Conservation (phyloP, 2,329 filamentous ascomycete species). For the Xenoacremonium recifei region DNA sequence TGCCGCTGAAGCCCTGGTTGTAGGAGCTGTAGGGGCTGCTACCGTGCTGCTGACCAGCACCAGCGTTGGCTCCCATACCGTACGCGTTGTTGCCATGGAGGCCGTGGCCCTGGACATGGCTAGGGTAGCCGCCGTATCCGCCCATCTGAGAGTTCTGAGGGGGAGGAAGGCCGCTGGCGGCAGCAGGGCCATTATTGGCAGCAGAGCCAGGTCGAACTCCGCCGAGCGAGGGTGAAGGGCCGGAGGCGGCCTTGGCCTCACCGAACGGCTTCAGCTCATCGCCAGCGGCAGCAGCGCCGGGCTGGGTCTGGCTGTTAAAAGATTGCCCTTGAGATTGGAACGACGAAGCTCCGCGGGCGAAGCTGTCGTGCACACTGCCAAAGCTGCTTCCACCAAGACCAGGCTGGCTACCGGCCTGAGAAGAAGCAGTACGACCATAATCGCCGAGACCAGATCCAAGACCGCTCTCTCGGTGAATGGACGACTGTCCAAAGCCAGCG, state of each 20-base stretch:
- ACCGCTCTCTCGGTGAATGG: constrained; percentile 51
- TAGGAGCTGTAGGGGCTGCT: constrained; percentile 56
- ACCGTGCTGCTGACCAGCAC: constrained; percentile 52
- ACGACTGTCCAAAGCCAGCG: constrained; percentile 54
- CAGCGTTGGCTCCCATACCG: constrained; percentile 51
- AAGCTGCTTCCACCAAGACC: constrained; percentile 51
- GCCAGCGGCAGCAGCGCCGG: constrained; percentile 37
- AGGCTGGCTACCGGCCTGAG: constrained; percentile 49
- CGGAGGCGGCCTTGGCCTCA: constrained; percentile 52
- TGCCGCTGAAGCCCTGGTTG: constrained; percentile 47
- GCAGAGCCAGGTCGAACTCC: constrained; percentile 59
- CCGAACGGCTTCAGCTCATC: constrained; percentile 62
- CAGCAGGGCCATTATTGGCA: constrained; percentile 49
- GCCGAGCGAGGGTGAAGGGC: constrained; percentile 56
- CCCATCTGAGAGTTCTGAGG: constrained; percentile 56
- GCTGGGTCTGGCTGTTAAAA: constrained; percentile 51
- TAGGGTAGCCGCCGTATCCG: constrained; percentile 55
- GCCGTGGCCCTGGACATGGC: constrained; percentile 51
- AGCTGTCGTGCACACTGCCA: constrained; percentile 54
- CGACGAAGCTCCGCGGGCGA: constrained; percentile 49
- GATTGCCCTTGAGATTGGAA: constrained; percentile 57
- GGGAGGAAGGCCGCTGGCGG: constrained; percentile 53
- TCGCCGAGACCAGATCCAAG: constrained; percentile 52
- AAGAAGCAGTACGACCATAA: constrained; percentile 51
- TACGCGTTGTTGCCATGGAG: constrained; percentile 56